Conservation (phyloP, 768 basidiomycete genomes). For the Hysterangium stoloniferum region DNA sequence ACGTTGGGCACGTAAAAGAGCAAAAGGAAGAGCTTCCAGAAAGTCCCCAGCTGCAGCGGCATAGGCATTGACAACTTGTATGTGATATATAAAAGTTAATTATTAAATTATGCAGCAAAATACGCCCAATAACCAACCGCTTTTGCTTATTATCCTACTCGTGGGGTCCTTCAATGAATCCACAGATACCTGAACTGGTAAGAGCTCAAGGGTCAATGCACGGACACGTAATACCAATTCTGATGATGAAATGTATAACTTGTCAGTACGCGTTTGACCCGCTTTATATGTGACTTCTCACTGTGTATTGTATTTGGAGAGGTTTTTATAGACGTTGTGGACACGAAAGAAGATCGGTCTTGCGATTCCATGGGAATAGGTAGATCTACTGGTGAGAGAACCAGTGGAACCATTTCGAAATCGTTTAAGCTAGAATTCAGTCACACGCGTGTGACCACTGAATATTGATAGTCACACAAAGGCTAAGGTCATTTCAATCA, state of each 20-base stretch:
- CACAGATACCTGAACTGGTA: constrained; percentile 75
- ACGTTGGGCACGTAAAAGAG: constrained; percentile 65
- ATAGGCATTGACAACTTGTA: constrained; percentile 73
- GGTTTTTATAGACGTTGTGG: constrained; percentile 42
- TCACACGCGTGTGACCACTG: too few species aligned
- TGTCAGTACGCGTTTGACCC: background rate
- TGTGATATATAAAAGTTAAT: constrained; percentile 20
- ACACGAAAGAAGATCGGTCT: constrained; percentile 40
- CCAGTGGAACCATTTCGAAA: background rate
- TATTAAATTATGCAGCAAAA: background rate
- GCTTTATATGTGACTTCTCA: constrained; percentile 27
- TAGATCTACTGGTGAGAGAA: too few species aligned
- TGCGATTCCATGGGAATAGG: constrained; percentile 16
- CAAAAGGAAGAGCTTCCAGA: constrained; percentile 76
- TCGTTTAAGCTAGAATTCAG: too few species aligned
- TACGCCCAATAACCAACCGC: background rate
- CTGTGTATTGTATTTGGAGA: constrained; percentile 72
- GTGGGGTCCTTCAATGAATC: constrained; percentile 64
- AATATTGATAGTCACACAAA: too few species aligned
- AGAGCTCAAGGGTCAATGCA: constrained; percentile 61
- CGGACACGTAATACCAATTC: constrained; percentile 78
- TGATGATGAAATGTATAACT: constrained; percentile 21
- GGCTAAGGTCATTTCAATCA: too few species aligned
- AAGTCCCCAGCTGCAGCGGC: constrained; percentile 82
- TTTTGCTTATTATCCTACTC: constrained; percentile 54